These are phyloP conservation scores for Scytalidium lignicola DNA, from an alignment of 2,329 filamentous ascomycete species.

Conservation along the genomic window DNA sequence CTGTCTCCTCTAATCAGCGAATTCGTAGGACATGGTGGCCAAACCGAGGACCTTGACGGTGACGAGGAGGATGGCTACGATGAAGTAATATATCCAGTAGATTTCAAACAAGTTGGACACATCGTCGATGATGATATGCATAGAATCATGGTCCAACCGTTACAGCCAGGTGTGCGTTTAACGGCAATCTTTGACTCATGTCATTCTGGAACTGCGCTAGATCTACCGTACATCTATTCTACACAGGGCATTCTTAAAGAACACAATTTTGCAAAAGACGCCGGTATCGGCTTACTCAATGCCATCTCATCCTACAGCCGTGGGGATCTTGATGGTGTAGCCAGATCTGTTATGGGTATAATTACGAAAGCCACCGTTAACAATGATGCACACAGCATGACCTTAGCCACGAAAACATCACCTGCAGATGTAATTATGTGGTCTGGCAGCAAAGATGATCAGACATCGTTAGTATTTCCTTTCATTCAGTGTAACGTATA, in stretches of 20 bases:
- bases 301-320: slow-evolving; percentile 60
- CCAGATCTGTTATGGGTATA: slow-evolving; percentile 73
- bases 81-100: slow-evolving; percentile 81
- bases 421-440: slow-evolving; percentile 97
- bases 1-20: slow-evolving; percentile 6
- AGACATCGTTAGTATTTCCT: slow-evolving; percentile 72
- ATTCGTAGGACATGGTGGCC: slow-evolving; percentile 65
- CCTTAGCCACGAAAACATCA: slow-evolving; percentile 83
- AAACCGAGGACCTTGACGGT: slow-evolving; percentile 72
- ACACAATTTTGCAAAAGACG: slow-evolving; percentile 63
- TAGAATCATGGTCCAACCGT: slow-evolving; percentile 67
- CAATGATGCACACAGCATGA: slow-evolving; percentile 71
- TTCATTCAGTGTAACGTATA: slow-evolving; percentile 46
- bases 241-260: slow-evolving; percentile 65
- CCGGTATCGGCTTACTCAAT: slow-evolving; percentile 57
- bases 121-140: slow-evolving; percentile 85
- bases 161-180: slow-evolving; percentile 76
- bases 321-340: slow-evolving; percentile 80
- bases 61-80: slow-evolving; percentile 80
- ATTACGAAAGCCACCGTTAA: slow-evolving; percentile 83
- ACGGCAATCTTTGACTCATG: slow-evolving; percentile 67
- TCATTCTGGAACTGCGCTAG: slow-evolving; percentile 61
- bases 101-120: slow-evolving; percentile 73
- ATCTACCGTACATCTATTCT: slow-evolving; percentile 64
- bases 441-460: slow-evolving; percentile 92